phyloP scores from a whole-genome alignment of 225 moss, liverwort and hornwort species.

The Bryoerythrophyllum caledonicum region DNA sequence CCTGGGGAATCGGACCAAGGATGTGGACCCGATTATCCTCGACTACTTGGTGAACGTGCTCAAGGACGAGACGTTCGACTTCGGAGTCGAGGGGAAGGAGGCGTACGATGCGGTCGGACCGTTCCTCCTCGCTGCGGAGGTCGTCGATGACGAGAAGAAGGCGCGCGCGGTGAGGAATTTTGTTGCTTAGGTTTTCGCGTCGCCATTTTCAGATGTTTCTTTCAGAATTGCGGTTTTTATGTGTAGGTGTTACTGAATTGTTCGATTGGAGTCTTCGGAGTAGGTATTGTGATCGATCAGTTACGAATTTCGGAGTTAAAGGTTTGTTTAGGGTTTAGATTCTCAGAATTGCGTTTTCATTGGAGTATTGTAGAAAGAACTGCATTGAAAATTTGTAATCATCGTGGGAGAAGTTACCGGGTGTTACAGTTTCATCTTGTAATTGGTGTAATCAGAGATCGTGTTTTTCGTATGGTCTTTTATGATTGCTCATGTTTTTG shows the following conservation, averaged over 20 bases:
- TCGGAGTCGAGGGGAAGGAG: conserved; percentile 87
- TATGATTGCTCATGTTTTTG: conserved; percentile 6
- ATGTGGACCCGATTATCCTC: conserved; percentile 83
- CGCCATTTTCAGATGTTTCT: not conserved
- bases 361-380: not conserved
- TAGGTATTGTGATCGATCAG: not conserved
- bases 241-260: not conserved
- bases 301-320: not conserved
- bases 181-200: not conserved
- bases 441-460: not conserved
- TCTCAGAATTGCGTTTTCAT: not conserved
- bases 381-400: not conserved
- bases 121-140: conserved; percentile 79
- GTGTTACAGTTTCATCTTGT: not conserved
- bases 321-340: not conserved
- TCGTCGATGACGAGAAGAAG: conserved; percentile 73
- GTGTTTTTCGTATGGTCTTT: conserved; percentile 8
- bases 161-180: conserved; percentile 64
- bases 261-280: not conserved
- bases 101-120: conserved; percentile 90
- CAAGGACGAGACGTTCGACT: conserved; percentile 96
- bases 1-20: conserved; percentile 71
- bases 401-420: too few species aligned
- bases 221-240: conserved; percentile 1
- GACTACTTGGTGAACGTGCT: conserved; percentile 90